Evolutionary conservation across 2,329 filamentous ascomycete species (phyloP).

Genomic region (Colletotrichum incanum): DNA sequence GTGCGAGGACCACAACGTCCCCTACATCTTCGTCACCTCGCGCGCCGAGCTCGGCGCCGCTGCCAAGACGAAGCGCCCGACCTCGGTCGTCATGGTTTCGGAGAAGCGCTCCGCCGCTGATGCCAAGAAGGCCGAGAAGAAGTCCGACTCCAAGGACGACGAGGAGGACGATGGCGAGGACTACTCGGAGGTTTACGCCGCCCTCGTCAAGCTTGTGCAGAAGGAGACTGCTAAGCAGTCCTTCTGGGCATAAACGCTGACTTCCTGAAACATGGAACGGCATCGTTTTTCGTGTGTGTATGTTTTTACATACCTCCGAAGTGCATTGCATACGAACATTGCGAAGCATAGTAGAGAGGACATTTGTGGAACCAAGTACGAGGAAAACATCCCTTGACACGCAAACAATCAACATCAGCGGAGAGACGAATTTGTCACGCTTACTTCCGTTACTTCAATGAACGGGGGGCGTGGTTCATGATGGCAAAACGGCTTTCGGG

Average conservation of each 20-base stretch:
- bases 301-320: neutral
- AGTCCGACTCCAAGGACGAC: conserved; percentile 60
- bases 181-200: conserved; percentile 75
- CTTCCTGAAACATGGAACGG: conserved; percentile 32
- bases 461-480: conserved; percentile 14
- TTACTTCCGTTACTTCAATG: neutral
- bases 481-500: conserved; percentile 36
- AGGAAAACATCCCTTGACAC: neutral
- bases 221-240: conserved; percentile 75
- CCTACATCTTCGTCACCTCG: conserved; percentile 95
- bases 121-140: conserved; percentile 60
- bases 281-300: neutral
- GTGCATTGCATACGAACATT: conserved; percentile 4
- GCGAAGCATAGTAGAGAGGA: neutral
- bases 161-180: conserved; percentile 70
- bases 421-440: neutral
- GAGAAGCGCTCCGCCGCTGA: conserved; percentile 68
- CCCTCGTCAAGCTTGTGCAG: conserved; percentile 76
- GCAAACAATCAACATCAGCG: neutral
- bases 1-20: conserved; percentile 97
- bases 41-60: conserved; percentile 95
- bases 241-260: conserved; percentile 59
- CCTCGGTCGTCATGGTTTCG: conserved; percentile 93
- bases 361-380: conserved; percentile 3
- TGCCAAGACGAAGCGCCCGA: conserved; percentile 95